A percentile compares a stretch with the other conserved stretches of the same genome.
These are phyloP conservation scores for Combretum micranthum DNA, from an alignment of 345 rosid genomes.

Conservation along the genomic window DNA sequence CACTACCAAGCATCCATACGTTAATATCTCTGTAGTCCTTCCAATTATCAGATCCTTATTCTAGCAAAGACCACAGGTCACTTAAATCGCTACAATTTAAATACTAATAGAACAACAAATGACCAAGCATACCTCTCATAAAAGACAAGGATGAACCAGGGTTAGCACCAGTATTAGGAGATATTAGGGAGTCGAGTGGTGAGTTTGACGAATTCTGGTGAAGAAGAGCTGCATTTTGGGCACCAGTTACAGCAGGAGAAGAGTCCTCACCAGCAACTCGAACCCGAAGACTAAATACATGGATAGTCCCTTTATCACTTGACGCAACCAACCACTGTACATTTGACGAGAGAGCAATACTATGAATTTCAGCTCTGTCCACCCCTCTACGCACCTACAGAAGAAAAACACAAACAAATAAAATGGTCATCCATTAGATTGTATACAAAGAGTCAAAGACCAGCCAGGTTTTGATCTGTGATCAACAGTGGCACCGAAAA, in stretches of 20 bases:
- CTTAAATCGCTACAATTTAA: too few species aligned
- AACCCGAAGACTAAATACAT: slow-evolving; percentile 80
- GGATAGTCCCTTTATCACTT: slow-evolving; percentile 86
- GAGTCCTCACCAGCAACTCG: slow-evolving; percentile 69
- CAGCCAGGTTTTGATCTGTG: too few species aligned
- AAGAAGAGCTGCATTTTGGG: slow-evolving; percentile 29
- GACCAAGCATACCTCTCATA: slow-evolving; percentile 53
- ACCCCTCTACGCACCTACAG: slow-evolving; percentile 83
- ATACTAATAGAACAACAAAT: background rate
- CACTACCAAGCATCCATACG: background rate
- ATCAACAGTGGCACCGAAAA: too few species aligned
- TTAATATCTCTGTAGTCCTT: too few species aligned
- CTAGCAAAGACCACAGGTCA: too few species aligned
- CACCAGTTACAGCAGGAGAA: slow-evolving; percentile 19
- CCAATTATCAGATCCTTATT: too few species aligned
- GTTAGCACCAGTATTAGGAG: slow-evolving; percentile 65
- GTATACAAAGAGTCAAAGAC: background rate
- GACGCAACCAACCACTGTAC: slow-evolving; percentile 90
- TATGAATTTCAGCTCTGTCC: slow-evolving; percentile 82
- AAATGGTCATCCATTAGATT: background rate
- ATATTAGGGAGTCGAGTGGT: slow-evolving; percentile 45
- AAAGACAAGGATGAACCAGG: slow-evolving; percentile 80
- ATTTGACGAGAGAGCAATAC: slow-evolving; percentile 65
- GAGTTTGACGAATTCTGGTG: slow-evolving; percentile 56
- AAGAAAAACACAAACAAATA: background rate